Evolutionary conservation across 441 rosid species (phyloP), one percentile per base, ranked within the genome.

Genomic region (Populus hybrid): DNA sequence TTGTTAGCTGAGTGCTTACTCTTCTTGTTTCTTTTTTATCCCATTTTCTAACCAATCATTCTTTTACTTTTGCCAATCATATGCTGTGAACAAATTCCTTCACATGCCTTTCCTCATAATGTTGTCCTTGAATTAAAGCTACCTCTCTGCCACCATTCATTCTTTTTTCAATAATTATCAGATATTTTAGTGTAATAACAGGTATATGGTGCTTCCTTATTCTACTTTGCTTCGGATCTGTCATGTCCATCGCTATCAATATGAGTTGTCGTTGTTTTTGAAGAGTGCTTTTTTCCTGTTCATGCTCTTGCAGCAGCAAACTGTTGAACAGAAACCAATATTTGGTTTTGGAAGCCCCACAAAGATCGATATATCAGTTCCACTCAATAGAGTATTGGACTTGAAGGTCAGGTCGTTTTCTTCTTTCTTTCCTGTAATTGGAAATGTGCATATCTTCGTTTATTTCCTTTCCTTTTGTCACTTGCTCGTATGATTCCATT

Each of bases 281-380:
- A 76, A 29, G 36, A 40, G 40, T 31, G 65, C 21, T 76, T 77
- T 72, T 61, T 79, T 77, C 72, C 31, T 65, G 77, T 69, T 78
- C 78, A 76, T 83, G 81, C 65, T 71, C 79, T 78, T 67, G 74
- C 53, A 35, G 9, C 42, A 56, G 4, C 0, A 45, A 45, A 20
- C 63, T n/a, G 9, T 38, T 78, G 4, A 73, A 78, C 79, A 72
- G 31, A 72, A 31, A 53, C 59, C 7, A 31, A 11, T 9, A 35
- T 7, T 29, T 11, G 64, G 3, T 77, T 76, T 65, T 45, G 77
- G 73, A 75, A 79, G 73, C 82, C 88, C 87, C 80, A 78, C 82
- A 76, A 81, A 81, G 80, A 77, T 75, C 69, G 65, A 75, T 75
- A 79, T 75, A 76, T 86, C 75, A 76, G 45, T 59, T 72, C 42